A percentile compares a stretch with the other conserved stretches of the same genome.
Evolutionary conservation across 352 stramenopile species (phyloP).

Genomic region (Detonula confervacea): DNA sequence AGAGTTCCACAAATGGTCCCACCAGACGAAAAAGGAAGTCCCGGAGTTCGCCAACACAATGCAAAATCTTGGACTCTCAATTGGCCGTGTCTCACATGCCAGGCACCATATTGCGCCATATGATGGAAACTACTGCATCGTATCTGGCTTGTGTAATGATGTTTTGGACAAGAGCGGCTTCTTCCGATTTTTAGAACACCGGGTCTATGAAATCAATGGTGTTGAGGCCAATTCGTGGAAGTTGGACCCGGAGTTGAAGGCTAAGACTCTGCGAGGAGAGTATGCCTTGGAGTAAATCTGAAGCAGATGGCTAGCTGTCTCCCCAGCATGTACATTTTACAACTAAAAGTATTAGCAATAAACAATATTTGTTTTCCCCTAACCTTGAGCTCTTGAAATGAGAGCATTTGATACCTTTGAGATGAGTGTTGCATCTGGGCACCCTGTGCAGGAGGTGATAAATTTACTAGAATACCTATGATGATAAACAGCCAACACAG

Average conservation of each 20-base stretch:
- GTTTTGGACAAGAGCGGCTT: constrained; percentile 79
- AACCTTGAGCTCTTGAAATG: no score
- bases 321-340: no score
- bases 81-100: constrained; percentile 75
- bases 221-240: constrained; percentile 85
- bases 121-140: constrained; percentile 86
- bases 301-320: no score
- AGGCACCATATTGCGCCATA: constrained; percentile 82
- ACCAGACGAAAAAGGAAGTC: constrained; percentile 71
- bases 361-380: no score
- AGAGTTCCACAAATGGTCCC: constrained; percentile 86
- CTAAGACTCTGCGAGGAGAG: constrained; percentile 69
- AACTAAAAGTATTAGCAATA: no score
- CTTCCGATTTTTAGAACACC: constrained; percentile 79
- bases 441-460: no score
- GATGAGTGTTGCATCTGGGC: no score
- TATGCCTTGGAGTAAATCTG: constrained; percentile 44
- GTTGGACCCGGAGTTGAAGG: constrained; percentile 71
- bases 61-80: constrained; percentile 66
- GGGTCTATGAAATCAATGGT: constrained; percentile 78
- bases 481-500: no score
- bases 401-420: no score
- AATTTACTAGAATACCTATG: no score
- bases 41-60: constrained; percentile 65
- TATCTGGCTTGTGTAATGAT: constrained; percentile 77